phyloP scores from a whole-genome alignment of 2,329 filamentous ascomycete genomes.

The Colletotrichum destructivum region DNA sequence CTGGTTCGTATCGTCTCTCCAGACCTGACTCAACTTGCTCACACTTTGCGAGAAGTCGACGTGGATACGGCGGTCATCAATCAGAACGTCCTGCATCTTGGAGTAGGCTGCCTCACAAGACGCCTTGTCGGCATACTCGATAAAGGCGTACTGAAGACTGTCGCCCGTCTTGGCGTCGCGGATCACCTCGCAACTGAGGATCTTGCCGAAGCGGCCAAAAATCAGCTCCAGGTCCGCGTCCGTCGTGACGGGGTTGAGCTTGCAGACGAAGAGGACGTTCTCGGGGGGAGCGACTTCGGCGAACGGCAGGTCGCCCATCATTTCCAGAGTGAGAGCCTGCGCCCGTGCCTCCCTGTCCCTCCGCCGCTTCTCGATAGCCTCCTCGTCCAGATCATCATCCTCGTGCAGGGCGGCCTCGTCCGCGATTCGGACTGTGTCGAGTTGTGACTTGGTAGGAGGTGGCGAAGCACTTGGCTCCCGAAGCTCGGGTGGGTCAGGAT shows the following conservation, averaged over 20 bases:
- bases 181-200: conserved; percentile 96
- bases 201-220: conserved; percentile 96
- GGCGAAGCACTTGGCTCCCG: conserved; percentile 86
- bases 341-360: conserved; percentile 92
- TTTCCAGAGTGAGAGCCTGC: conserved; percentile 94
- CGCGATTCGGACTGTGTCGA: conserved; percentile 91
- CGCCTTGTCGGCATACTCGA: conserved; percentile 94
- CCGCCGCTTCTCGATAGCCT: conserved; percentile 83
- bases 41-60: conserved; percentile 99
- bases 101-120: conserved; percentile 96
- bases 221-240: conserved; percentile 96
- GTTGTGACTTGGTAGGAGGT: conserved; percentile 84
- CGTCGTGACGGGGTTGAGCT: conserved; percentile 95
- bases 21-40: conserved; percentile 87
- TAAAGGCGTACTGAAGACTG: conserved; percentile 96
- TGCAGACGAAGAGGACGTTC: conserved; percentile 98
- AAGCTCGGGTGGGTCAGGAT: conserved; percentile 83
- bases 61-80: conserved; percentile 97
- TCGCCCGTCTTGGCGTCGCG: conserved; percentile 94
- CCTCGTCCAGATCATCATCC: conserved; percentile 80
- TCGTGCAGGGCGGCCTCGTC: conserved; percentile 88
- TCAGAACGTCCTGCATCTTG: conserved; percentile 98
- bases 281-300: conserved; percentile 98
- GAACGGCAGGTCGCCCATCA: conserved; percentile 97
- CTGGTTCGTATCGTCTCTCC: conserved; percentile 87